Conservation (phyloP, 2,329 filamentous ascomycete genomes). For the Clonostachys byssicola region DNA sequence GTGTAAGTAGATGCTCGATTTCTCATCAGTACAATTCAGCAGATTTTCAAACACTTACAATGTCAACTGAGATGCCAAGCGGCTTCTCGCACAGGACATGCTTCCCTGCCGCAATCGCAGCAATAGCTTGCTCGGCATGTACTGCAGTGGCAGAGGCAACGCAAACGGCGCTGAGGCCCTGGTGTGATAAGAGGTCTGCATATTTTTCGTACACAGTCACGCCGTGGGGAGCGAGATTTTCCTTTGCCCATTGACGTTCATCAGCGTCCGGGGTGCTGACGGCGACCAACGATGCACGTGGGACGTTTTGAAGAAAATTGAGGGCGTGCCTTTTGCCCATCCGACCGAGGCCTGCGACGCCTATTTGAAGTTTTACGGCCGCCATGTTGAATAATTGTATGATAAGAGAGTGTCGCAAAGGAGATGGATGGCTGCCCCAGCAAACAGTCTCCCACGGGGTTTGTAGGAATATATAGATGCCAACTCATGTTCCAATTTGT, state of each 20-base stretch:
- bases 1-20: background rate
- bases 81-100: conserved; percentile 60
- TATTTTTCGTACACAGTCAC: conserved; percentile 23
- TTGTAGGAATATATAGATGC: too few relatives aligned
- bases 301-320: conserved; percentile 10
- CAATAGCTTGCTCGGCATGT: conserved; percentile 53
- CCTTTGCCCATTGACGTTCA: conserved; percentile 35
- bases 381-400: too few relatives aligned
- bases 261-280: conserved; percentile 38
- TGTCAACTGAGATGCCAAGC: conserved; percentile 51
- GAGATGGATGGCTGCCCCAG: too few relatives aligned
- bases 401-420: too few relatives aligned
- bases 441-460: too few relatives aligned
- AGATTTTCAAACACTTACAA: conserved; percentile 36
- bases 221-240: conserved; percentile 38
- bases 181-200: conserved; percentile 37
- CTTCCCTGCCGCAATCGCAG: conserved; percentile 46
- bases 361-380: conserved; percentile 28
- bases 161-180: conserved; percentile 39
- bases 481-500: too few relatives aligned
- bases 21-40: conserved; percentile 43
- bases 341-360: conserved; percentile 43
- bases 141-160: conserved; percentile 40
- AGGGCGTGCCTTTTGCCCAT: conserved; percentile 32
- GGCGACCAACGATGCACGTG: conserved; percentile 44